phyloP scores from a whole-genome alignment of 176 grass and related monocot species.

The Typha latifolia region DNA sequence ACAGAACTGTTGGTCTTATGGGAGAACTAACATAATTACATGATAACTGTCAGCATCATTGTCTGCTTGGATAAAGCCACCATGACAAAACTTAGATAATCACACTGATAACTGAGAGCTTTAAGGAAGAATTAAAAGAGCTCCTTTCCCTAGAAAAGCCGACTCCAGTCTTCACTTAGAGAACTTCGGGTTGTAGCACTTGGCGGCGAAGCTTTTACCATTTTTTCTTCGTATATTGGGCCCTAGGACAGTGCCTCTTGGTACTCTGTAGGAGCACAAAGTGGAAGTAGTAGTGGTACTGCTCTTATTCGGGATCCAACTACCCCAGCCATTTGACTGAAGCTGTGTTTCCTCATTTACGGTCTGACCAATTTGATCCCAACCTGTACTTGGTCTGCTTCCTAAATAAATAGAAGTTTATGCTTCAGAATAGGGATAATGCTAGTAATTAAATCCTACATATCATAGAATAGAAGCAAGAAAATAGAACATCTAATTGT shows the following conservation, averaged over 20 bases:
- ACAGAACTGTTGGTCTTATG: too few species aligned
- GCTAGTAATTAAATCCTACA: not conserved
- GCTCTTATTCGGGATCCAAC: conserved; percentile 35
- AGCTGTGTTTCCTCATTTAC: conserved; percentile 25
- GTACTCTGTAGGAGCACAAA: conserved; percentile 50
- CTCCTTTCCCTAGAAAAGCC: too few species aligned
- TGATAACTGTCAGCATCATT: too few species aligned
- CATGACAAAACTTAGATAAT: too few species aligned
- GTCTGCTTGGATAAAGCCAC: too few species aligned
- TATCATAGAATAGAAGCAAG: not conserved
- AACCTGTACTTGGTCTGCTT: conserved; percentile 6
- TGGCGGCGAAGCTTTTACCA: too few species aligned
- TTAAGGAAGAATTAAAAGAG: too few species aligned
- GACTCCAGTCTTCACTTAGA: too few species aligned
- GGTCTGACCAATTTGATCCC: conserved; percentile 32
- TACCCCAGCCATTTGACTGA: conserved; percentile 52
- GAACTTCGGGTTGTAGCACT: too few species aligned
- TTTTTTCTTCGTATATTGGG: conserved; percentile 18
- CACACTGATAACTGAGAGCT: too few species aligned
- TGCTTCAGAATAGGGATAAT: too few species aligned
- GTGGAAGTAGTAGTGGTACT: conserved; percentile 29
- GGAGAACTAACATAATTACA: too few species aligned
- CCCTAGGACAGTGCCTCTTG: conserved; percentile 63
- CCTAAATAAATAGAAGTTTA: conserved; percentile 16
- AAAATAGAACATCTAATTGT: not conserved